Evolutionary conservation across 2,329 filamentous ascomycete species (phyloP), one percentile per base, ranked within the genome.

Genomic region (Colletotrichum sp.): DNA sequence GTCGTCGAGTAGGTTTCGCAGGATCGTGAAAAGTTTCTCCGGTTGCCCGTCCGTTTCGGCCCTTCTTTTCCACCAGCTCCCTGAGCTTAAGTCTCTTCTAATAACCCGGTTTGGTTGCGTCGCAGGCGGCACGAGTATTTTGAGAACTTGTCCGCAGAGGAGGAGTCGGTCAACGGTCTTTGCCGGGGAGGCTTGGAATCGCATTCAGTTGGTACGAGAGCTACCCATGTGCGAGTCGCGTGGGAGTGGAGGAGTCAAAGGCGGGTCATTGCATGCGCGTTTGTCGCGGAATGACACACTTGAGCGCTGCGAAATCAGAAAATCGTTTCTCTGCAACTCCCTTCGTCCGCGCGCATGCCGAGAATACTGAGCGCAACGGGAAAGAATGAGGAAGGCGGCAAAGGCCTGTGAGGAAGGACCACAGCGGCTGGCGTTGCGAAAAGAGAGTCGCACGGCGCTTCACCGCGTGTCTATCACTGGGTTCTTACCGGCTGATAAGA

Each of bases 281-380:
- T 18, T 32, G 24, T 72, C 22, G 48, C 62, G 32, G 34, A 44
- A 63, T 32, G 57, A 26, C 36, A 39, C 16, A 64, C 26, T 65
- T 22, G 28, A 36, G 57, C 44, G 64, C 32, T 69, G 28, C 64
- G 48, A 48, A n/a, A 59, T 64, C 44, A 64, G 34, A 32, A 55
- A 55, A 39, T 24, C n/a, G 55, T 72, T 68, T 72, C 63, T 75
- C 63, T 55, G 34, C 63, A 32, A 15, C 32, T 73, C 32, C 44
- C 59, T 75, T 75, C 68, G 64, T 73, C 72, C 57, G 64, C 30
- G 24, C 73, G 64, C 73, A 73, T 75, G 64, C 69, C 70, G 70
- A 75, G 16, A 73, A 68, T 64, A 65, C 63, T 64, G 26, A 72
- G 44, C 34, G 64, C n/a, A 22, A 52, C 44, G 55, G 57, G 16